Conservation (phyloP, 345 rosid species). For the Kandelia obovata region DNA sequence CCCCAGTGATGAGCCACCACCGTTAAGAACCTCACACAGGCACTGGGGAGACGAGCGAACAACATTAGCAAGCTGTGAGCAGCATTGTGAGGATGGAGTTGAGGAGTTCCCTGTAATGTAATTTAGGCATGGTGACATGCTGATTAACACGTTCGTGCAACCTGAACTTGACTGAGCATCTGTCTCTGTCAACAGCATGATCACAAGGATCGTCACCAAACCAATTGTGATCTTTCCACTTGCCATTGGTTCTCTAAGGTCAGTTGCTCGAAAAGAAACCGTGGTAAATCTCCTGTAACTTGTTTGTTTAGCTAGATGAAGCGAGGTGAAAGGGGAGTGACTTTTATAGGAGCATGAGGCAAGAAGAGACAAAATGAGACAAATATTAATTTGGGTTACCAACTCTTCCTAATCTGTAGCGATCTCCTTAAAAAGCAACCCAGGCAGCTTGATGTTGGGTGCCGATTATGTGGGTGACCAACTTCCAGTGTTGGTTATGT, state of each 20-base stretch:
- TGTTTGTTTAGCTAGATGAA: no score
- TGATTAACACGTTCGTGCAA: background rate
- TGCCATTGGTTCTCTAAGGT: background rate
- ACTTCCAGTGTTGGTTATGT: no score
- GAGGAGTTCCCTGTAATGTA: constrained; percentile 3
- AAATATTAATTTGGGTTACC: no score
- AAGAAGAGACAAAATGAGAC: no score
- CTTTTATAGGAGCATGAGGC: no score
- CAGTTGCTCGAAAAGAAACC: background rate
- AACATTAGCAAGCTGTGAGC: background rate
- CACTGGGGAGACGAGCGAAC: background rate
- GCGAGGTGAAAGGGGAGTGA: no score
- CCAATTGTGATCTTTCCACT: background rate
- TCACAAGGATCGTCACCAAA: background rate
- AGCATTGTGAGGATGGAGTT: constrained; percentile 3
- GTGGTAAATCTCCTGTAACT: no score
- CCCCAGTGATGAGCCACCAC: background rate
- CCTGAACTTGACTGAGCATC: background rate
- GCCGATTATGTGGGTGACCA: no score
- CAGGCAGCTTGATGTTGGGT: no score
- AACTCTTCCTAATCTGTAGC: no score
- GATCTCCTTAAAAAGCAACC: no score
- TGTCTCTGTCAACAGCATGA: background rate
- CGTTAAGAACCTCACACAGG: background rate
- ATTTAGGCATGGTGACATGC: background rate